phyloP scores from a whole-genome alignment of 1,139 yeast genomes.

The Yueomyces sp. region DNA sequence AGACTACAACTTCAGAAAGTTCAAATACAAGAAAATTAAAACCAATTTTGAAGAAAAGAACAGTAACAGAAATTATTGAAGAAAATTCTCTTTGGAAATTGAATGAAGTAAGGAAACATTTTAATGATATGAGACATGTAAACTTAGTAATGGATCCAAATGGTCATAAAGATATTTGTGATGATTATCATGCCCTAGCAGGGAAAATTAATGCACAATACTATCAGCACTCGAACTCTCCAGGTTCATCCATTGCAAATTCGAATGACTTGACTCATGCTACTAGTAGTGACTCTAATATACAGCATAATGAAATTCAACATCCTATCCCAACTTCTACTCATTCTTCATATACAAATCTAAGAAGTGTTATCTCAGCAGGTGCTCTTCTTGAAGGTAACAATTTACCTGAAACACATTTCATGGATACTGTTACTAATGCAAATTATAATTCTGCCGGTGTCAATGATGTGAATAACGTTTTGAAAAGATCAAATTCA shows the following conservation, averaged over 20 bases:
- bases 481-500: neutral
- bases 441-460: neutral
- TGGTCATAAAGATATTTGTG: slow-evolving; percentile 14
- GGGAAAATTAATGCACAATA: slow-evolving; percentile 51
- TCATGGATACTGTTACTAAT: neutral
- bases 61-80: slow-evolving; percentile 52
- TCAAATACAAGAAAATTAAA: slow-evolving; percentile 25
- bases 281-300: neutral
- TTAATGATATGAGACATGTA: slow-evolving; percentile 16
- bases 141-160: slow-evolving; percentile 15
- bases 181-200: slow-evolving; percentile 45
- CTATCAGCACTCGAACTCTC: slow-evolving; percentile 4
- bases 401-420: neutral
- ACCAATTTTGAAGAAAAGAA: slow-evolving; percentile 72
- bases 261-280: neutral
- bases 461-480: neutral
- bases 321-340: neutral
- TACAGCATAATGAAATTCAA: neutral
- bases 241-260: neutral
- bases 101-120: slow-evolving; percentile 24
- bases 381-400: neutral
- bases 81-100: slow-evolving; percentile 26
- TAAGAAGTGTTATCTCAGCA: neutral
- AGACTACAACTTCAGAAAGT: slow-evolving; percentile 4
- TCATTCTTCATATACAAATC: neutral